Conservation (phyloP, 208 protist genomes). For the Trypanosoma boissoni region DNA sequence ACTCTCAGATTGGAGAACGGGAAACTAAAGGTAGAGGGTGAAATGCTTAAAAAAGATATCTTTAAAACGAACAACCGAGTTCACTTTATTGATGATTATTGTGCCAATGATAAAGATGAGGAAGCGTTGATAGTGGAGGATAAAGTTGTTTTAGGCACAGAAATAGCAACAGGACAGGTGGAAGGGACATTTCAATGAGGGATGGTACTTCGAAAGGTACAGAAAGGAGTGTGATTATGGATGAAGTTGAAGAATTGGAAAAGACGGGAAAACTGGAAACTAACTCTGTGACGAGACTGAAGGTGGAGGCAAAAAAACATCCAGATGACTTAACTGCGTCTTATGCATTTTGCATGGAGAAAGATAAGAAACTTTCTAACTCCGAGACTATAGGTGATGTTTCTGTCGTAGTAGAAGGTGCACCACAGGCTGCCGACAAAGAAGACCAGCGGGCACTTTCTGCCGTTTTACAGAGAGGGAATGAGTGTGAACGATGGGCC, state of each 20-base stretch:
- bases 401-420: not conserved
- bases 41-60: not conserved
- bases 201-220: not conserved
- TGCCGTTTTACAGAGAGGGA: not conserved
- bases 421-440: not conserved
- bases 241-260: not conserved
- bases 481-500: not conserved
- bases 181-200: no score
- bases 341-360: no score
- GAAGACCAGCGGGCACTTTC: not conserved
- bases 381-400: conserved; percentile 1
- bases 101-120: not conserved
- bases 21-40: not conserved
- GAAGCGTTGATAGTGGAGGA: not conserved
- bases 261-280: no score
- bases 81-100: not conserved
- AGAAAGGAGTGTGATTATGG: not conserved
- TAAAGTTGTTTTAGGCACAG: not conserved
- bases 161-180: no score
- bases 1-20: not conserved
- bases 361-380: not conserved
- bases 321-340: not conserved
- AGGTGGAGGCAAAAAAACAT: not conserved
- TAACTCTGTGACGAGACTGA: not conserved
- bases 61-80: not conserved